phyloP scores from a whole-genome alignment of 2,329 filamentous ascomycete genomes.

The Pochonia chlamydosporia region DNA sequence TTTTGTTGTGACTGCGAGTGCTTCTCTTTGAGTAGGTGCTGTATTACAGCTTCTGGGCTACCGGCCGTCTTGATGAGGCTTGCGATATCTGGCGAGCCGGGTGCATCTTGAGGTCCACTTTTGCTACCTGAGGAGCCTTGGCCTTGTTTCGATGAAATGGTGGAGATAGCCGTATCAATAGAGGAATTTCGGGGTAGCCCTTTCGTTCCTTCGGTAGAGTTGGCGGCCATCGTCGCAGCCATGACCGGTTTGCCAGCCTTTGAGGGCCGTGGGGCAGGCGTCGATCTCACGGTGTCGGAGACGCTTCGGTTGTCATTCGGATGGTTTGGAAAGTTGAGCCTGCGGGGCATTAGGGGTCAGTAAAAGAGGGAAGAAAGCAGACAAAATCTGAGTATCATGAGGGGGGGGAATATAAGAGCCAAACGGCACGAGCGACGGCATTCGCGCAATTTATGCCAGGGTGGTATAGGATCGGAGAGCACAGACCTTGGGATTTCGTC shows the following conservation, averaged over 20 bases:
- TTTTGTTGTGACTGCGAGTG: slow-evolving; percentile 85
- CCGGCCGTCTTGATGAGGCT: slow-evolving; percentile 78
- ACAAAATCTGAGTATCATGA: background rate
- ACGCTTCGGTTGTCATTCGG: slow-evolving; percentile 47
- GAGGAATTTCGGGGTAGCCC: slow-evolving; percentile 68
- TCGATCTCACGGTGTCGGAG: slow-evolving; percentile 37
- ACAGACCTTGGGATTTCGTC: slow-evolving; percentile 27
- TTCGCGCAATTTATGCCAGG: background rate
- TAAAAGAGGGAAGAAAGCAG: background rate
- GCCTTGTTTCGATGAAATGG: slow-evolving; percentile 58
- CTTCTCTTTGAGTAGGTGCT: slow-evolving; percentile 87
- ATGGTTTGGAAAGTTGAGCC: slow-evolving; percentile 18
- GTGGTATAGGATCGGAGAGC: slow-evolving; percentile 7
- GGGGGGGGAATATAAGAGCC: background rate
- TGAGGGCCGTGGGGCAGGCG: slow-evolving; percentile 34
- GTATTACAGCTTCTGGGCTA: slow-evolving; percentile 81
- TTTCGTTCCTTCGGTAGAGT: slow-evolving; percentile 33
- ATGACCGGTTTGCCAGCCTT: slow-evolving; percentile 35
- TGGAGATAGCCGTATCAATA: slow-evolving; percentile 88
- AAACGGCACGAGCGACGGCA: background rate
- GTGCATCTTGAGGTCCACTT: slow-evolving; percentile 49
- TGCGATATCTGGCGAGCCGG: slow-evolving; percentile 69
- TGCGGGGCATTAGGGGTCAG: slow-evolving; percentile 11
- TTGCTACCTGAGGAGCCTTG: slow-evolving; percentile 35
- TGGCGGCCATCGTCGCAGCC: slow-evolving; percentile 38